These are phyloP conservation scores for Erysimum cheiranthoides DNA, from an alignment of 345 rosid genomes.

Conservation along the genomic window DNA sequence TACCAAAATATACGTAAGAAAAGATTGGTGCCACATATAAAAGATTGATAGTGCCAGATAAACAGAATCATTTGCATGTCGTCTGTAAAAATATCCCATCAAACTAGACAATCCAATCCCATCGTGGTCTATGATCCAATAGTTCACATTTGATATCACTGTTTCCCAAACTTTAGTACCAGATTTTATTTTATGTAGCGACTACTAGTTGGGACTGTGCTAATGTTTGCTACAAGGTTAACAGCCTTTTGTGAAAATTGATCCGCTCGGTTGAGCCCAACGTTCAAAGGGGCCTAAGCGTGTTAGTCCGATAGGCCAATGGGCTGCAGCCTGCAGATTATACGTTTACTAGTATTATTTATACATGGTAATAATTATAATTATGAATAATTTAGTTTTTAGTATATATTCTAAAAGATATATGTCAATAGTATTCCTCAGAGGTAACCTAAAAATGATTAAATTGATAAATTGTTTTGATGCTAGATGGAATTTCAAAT, in stretches of 20 bases:
- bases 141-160: constrained; percentile 28
- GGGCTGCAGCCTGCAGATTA: neutral
- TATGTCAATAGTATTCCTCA: too few species aligned
- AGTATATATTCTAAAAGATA: too few species aligned
- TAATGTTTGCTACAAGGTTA: neutral
- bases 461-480: too few species aligned
- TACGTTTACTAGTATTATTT: too few species aligned
- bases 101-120: constrained; percentile 14
- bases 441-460: too few species aligned
- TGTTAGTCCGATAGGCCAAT: neutral
- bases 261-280: neutral
- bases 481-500: too few species aligned
- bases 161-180: neutral
- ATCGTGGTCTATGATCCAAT: constrained; percentile 28
- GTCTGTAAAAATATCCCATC: constrained; percentile 19
- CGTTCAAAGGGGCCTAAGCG: neutral
- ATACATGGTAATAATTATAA: too few species aligned
- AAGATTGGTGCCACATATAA: neutral
- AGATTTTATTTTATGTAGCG: neutral
- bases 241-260: neutral
- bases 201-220: neutral
- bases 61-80: constrained; percentile 32
- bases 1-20: neutral
- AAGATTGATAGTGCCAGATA: neutral
- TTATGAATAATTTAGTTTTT: too few species aligned